A percentile compares a stretch with the other conserved stretches of the same genome.
Evolutionary conservation across 2,329 filamentous ascomycete species (phyloP).

Genomic region (Claviceps sp.): DNA sequence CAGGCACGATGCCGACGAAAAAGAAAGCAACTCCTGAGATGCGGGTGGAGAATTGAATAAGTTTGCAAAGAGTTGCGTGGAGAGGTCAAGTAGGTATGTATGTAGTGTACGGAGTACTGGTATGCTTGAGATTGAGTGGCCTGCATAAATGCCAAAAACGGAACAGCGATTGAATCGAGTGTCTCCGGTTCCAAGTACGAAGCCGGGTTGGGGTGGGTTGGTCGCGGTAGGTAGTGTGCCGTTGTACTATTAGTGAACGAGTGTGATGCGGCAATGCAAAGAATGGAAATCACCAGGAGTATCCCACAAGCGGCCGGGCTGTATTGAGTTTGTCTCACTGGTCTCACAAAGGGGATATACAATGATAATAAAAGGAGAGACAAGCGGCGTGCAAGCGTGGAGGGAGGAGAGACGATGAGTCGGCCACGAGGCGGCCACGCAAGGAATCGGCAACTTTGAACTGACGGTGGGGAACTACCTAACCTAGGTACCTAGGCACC

Average conservation of each 20-base stretch:
- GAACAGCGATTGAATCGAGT: too few species aligned
- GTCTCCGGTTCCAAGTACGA: background rate
- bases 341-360: too few species aligned
- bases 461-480: too few species aligned
- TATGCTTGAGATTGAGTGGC: background rate
- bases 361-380: too few species aligned
- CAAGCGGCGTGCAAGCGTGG: too few species aligned
- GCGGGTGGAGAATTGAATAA: background rate
- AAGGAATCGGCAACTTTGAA: too few species aligned
- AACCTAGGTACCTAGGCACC: too few species aligned
- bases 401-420: too few species aligned
- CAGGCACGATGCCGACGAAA: background rate
- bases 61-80: background rate
- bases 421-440: too few species aligned
- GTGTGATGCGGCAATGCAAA: background rate
- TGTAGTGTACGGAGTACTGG: background rate
- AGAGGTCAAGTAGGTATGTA: background rate
- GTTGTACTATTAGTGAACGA: background rate
- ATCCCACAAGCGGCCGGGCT: background rate
- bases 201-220: background rate
- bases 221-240: background rate
- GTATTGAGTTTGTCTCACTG: too few species aligned
- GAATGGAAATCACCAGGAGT: slow-evolving; percentile 3
- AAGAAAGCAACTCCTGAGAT: background rate
- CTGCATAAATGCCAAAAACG: background rate